Conservation (phyloP, 2,329 filamentous ascomycete species). For the Aspergillus ibericus region DNA sequence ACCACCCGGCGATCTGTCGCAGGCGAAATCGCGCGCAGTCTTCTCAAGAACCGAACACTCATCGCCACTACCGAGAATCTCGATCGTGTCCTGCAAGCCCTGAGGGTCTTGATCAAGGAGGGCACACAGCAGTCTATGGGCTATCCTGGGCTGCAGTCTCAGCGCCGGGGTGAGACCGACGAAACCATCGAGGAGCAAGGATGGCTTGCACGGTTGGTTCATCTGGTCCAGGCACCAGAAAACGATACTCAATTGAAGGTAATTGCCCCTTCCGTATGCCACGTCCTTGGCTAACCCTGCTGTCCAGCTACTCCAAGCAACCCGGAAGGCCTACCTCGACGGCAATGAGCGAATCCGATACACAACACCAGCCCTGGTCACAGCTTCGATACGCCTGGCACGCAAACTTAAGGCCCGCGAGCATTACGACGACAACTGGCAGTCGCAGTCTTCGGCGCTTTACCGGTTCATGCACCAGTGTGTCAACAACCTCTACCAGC, state of each 20-base stretch:
- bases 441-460: slow-evolving; percentile 71
- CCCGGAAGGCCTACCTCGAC: slow-evolving; percentile 81
- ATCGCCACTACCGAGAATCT: slow-evolving; percentile 78
- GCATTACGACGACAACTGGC: slow-evolving; percentile 77
- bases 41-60: slow-evolving; percentile 78
- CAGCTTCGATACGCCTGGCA: slow-evolving; percentile 83
- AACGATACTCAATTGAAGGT: slow-evolving; percentile 91
- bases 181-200: slow-evolving; percentile 98
- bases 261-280: slow-evolving; percentile 8
- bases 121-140: slow-evolving; percentile 80
- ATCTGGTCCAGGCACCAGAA: slow-evolving; percentile 77
- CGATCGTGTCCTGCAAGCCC: slow-evolving; percentile 82
- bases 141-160: slow-evolving; percentile 74
- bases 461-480: slow-evolving; percentile 95
- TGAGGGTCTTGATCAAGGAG: slow-evolving; percentile 91
- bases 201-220: slow-evolving; percentile 89
- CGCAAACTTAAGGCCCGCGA: slow-evolving; percentile 86
- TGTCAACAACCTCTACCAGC: slow-evolving; percentile 81
- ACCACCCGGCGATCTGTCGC: slow-evolving; percentile 87
- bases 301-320: slow-evolving; percentile 73
- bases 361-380: slow-evolving; percentile 89
- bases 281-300: slow-evolving; percentile 16
- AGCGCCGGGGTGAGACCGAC: slow-evolving; percentile 83
- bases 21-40: slow-evolving; percentile 76
- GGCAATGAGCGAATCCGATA: slow-evolving; percentile 95